phyloP scores from a whole-genome alignment of 169 alveolate genomes.

The Cryptosporidium xiaoi region DNA sequence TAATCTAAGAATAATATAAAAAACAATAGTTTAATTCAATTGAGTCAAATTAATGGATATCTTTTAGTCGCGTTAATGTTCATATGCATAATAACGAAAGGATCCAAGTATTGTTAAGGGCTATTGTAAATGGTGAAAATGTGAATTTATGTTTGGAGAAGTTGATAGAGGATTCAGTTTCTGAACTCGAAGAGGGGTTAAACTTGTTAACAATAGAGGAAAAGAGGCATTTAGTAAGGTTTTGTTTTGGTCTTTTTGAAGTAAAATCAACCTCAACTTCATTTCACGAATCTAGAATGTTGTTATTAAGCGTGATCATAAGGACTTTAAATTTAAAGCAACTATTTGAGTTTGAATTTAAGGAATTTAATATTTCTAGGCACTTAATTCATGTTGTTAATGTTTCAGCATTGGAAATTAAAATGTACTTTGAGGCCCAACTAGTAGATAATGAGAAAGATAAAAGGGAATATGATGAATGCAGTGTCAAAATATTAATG shows the following conservation, averaged over 20 bases:
- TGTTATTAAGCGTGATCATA: constrained; percentile 3
- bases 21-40: no score
- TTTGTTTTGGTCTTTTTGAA: constrained; percentile 21
- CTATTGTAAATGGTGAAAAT: neutral
- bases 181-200: constrained; percentile 14
- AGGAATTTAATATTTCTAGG: neutral
- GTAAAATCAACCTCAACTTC: constrained; percentile 23
- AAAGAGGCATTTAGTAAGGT: neutral
- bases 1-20: no score
- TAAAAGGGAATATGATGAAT: constrained; percentile 2
- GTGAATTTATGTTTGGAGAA: constrained; percentile 8
- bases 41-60: no score
- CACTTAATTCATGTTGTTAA: constrained; percentile 26
- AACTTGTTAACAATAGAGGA: neutral
- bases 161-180: constrained; percentile 8
- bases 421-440: constrained; percentile 15
- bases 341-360: constrained; percentile 2
- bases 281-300: constrained; percentile 38
- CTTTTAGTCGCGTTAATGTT: neutral
- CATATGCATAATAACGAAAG: neutral
- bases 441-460: constrained; percentile 10
- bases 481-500: neutral
- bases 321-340: constrained; percentile 1
- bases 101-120: constrained; percentile 1
- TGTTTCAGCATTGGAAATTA: constrained; percentile 29